Conservation (phyloP, 805 yeast species). For the Monosporozyma unispora region DNA sequence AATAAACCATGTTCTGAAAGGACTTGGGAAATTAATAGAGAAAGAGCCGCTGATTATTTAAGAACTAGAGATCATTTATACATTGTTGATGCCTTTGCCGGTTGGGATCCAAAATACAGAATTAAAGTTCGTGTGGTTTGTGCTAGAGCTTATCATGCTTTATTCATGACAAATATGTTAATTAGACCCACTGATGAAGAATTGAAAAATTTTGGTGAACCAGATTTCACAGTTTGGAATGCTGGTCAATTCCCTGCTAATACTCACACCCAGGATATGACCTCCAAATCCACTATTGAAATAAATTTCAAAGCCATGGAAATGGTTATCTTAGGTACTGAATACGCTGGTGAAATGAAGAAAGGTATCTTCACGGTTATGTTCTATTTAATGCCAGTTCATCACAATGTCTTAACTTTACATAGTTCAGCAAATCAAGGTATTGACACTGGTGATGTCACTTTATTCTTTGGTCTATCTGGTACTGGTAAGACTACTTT, state of each 20-base stretch:
- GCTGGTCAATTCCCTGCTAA: slow-evolving; percentile 99
- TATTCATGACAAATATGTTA: slow-evolving; percentile 97
- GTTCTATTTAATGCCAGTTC: slow-evolving; percentile 97
- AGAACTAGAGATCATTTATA: slow-evolving; percentile 91
- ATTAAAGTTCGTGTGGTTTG: slow-evolving; percentile 91
- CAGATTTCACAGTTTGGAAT: slow-evolving; percentile 96
- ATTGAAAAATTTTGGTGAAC: slow-evolving; percentile 83
- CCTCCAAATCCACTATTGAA: slow-evolving; percentile 90
- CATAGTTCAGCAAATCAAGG: slow-evolving; percentile 97
- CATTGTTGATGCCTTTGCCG: slow-evolving; percentile 94
- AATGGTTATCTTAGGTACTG: slow-evolving; percentile 97
- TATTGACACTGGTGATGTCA: slow-evolving; percentile 67
- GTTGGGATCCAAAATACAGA: slow-evolving; percentile 98
- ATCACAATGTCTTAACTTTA: slow-evolving; percentile 80
- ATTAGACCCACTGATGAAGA: slow-evolving; percentile 91
- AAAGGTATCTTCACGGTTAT: slow-evolving; percentile 98
- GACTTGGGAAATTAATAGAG: slow-evolving; percentile 92
- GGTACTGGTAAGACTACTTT: slow-evolving; percentile 98
- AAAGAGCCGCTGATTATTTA: slow-evolving; percentile 92
- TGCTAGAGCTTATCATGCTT: slow-evolving; percentile 97
- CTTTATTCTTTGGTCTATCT: slow-evolving; percentile 90
- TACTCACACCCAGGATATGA: slow-evolving; percentile 93
- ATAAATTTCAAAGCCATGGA: slow-evolving; percentile 96
- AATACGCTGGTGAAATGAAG: slow-evolving; percentile 99
- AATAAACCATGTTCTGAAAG: slow-evolving; percentile 88